A percentile compares a stretch with the other conserved stretches of the same genome.
Conservation (phyloP, 805 yeast species). For the Candida michaelii region DNA sequence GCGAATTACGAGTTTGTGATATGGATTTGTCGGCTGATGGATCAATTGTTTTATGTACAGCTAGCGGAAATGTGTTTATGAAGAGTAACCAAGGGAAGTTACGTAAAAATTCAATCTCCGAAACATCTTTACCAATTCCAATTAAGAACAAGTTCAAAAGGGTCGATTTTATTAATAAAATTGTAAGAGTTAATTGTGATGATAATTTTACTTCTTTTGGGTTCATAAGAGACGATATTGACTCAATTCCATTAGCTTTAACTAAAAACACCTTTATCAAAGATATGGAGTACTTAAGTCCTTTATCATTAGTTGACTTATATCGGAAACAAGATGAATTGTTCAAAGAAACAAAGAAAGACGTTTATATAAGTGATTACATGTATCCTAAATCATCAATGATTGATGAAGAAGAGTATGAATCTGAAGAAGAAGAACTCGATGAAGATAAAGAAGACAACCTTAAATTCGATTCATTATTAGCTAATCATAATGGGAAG, state of each 20-base stretch:
- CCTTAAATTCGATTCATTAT: conserved; percentile 21
- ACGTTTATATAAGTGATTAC: conserved; percentile 30
- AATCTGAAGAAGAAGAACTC: conserved; percentile 14
- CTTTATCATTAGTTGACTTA: conserved; percentile 33
- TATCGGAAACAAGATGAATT: conserved; percentile 44
- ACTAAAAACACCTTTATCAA: conserved; percentile 44
- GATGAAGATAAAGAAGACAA: conserved; percentile 15
- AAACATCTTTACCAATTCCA: conserved; percentile 26
- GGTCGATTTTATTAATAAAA: conserved; percentile 53
- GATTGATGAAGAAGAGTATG: conserved; percentile 17
- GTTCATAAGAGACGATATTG: conserved; percentile 63
- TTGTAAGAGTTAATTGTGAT: conserved; percentile 66
- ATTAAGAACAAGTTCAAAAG: conserved; percentile 51
- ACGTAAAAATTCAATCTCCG: conserved; percentile 34
- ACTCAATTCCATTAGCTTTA: conserved; percentile 55
- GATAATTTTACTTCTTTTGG: conserved; percentile 64
- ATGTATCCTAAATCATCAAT: conserved; percentile 20
- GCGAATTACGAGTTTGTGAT: conserved; percentile 59
- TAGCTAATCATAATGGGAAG: conserved; percentile 16
- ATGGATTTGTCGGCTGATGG: conserved; percentile 70
- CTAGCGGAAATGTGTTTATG: conserved; percentile 65
- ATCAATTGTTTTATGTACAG: conserved; percentile 63
- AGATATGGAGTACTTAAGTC: conserved; percentile 59
- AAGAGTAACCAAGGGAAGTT: conserved; percentile 23
- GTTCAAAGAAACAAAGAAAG: conserved; percentile 29